phyloP scores from a whole-genome alignment of 306 rosid species.

The Ceratonia siliqua region DNA sequence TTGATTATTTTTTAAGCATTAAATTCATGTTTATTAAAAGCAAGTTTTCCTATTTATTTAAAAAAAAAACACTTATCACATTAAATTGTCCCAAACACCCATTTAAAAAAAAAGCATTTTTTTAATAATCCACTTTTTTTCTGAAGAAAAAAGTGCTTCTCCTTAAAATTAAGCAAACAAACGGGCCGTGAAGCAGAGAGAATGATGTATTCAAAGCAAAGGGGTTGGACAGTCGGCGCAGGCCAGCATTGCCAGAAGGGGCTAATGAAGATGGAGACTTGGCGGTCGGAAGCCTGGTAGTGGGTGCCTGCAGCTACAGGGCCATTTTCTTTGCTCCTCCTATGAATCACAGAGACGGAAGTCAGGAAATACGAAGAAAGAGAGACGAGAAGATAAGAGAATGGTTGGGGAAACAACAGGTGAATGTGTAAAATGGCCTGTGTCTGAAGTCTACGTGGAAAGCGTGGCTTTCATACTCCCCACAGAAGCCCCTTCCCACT shows the following conservation, averaged over 20 bases:
- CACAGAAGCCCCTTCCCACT: conserved; percentile 1
- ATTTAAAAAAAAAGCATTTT: too few relatives aligned
- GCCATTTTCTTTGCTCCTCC: conserved; percentile 37
- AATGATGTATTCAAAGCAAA: conserved; percentile 49
- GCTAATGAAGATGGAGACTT: conserved; percentile 22
- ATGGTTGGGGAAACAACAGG: background rate
- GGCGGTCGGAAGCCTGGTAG: background rate
- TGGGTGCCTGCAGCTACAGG: conserved; percentile 44
- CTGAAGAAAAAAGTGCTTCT: too few relatives aligned
- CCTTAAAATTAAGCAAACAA: too few relatives aligned
- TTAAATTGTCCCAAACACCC: too few relatives aligned
- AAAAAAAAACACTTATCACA: too few relatives aligned
- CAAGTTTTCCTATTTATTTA: too few relatives aligned
- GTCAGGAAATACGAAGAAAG: background rate
- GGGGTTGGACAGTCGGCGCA: conserved; percentile 35
- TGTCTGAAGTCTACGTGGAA: conserved; percentile 31
- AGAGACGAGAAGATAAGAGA: background rate
- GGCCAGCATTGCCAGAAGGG: conserved; percentile 36
- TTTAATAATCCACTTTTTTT: too few relatives aligned
- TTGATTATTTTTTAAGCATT: too few relatives aligned
- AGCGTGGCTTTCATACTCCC: conserved; percentile 3
- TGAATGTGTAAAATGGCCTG: background rate
- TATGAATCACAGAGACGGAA: background rate
- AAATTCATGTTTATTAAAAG: too few relatives aligned
- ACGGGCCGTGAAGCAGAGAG: conserved; percentile 49